Evolutionary conservation across 257 asterid genomes (phyloP).

Genomic region (Nicotiana tomentosiformis): DNA sequence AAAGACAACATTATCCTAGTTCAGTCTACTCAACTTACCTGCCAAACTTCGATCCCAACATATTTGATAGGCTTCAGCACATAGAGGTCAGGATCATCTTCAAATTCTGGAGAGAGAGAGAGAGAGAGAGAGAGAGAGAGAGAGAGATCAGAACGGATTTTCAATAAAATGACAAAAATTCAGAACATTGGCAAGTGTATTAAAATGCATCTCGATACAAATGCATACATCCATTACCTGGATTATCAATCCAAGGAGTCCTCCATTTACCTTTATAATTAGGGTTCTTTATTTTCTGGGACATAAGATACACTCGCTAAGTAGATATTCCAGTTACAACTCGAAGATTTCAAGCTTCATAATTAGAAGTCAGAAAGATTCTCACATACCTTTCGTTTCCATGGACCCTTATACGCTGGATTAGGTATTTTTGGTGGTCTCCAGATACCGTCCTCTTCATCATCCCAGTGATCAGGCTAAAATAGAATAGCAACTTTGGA

Average conservation of each 20-base stretch:
- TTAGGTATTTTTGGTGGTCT: slow-evolving; percentile 21
- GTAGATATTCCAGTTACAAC: neutral
- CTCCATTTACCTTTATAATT: slow-evolving; percentile 30
- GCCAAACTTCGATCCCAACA: slow-evolving; percentile 30
- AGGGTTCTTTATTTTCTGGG: slow-evolving; percentile 25
- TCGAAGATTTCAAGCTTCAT: neutral
- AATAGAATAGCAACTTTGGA: neutral
- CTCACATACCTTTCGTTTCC: slow-evolving; percentile 19
- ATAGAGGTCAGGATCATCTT: slow-evolving; percentile 30
- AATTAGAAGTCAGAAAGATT: neutral
- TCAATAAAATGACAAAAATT: neutral
- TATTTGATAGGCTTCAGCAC: slow-evolving; percentile 19
- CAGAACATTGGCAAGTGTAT: neutral
- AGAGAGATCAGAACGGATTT: neutral
- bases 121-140: neutral
- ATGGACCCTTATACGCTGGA: slow-evolving; percentile 28
- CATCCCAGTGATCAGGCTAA: slow-evolving; percentile 30
- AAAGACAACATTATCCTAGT: neutral
- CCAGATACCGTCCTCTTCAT: slow-evolving; percentile 28
- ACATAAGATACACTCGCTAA: neutral
- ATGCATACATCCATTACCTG: slow-evolving; percentile 15
- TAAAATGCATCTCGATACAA: neutral
- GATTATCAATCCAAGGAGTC: slow-evolving; percentile 27
- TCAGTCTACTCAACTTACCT: slow-evolving; percentile 8
- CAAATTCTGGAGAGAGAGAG: slow-evolving; percentile 16